Conservation (phyloP, 495 filamentous ascomycete species). For the Aspergillus mulundensis region DNA sequence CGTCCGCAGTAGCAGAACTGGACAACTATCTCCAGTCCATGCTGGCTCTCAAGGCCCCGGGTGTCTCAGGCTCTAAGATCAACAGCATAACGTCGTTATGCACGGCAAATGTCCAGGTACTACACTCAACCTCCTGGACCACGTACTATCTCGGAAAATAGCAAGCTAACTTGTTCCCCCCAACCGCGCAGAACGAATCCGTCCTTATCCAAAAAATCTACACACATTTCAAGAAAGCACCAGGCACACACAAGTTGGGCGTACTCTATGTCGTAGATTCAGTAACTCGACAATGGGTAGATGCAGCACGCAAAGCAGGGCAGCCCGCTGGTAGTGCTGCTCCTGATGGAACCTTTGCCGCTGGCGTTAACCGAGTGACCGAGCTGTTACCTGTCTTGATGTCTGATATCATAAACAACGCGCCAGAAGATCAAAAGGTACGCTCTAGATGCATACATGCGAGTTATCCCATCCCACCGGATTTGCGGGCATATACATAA, state of each 20-base stretch:
- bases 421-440: conserved; percentile 98
- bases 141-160: background rate
- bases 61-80: conserved; percentile 90
- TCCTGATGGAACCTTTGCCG: conserved; percentile 86
- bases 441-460: conserved; percentile 48
- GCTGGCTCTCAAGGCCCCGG: conserved; percentile 85
- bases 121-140: conserved; percentile 1
- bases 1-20: conserved; percentile 82
- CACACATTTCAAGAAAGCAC: conserved; percentile 95
- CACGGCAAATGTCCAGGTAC: conserved; percentile 90
- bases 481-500: conserved; percentile 29
- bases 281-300: conserved; percentile 97
- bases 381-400: conserved; percentile 89
- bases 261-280: conserved; percentile 99
- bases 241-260: conserved; percentile 92
- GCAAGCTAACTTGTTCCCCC: conserved; percentile 32
- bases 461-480: conserved; percentile 25
- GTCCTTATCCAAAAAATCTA: conserved; percentile 93
- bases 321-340: conserved; percentile 73
- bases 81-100: conserved; percentile 77
- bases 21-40: conserved; percentile 87
- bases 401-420: conserved; percentile 87
- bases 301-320: conserved; percentile 81
- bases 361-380: conserved; percentile 94
- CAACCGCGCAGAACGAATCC: conserved; percentile 72